Conservation (phyloP, 202 grass and related monocot species). For the Schoenoplectus tabernaemontani region DNA sequence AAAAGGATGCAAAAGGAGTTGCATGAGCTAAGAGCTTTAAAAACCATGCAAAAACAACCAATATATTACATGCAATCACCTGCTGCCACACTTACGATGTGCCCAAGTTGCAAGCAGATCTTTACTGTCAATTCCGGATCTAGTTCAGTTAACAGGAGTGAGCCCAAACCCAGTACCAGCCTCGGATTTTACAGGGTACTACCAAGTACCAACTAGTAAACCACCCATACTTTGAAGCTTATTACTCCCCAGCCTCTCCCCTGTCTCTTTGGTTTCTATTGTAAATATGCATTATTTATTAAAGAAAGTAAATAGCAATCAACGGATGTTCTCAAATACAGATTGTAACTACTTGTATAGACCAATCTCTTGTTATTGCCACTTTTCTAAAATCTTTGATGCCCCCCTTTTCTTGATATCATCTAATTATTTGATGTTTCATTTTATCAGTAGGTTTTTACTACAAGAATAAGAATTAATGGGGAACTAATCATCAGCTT, state of each 20-base stretch:
- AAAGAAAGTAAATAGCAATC: background rate
- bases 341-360: background rate
- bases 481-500: background rate
- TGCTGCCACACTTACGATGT: slow-evolving; percentile 22
- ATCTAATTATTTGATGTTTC: background rate
- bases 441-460: background rate
- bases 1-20: slow-evolving; percentile 24
- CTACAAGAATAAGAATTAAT: background rate
- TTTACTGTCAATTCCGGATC: slow-evolving; percentile 3
- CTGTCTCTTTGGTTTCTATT: background rate
- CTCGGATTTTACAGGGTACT: background rate
- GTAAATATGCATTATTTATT: background rate
- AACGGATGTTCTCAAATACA: background rate
- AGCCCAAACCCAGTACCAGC: background rate
- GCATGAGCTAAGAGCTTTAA: slow-evolving; percentile 17
- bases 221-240: background rate
- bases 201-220: slow-evolving; percentile 8
- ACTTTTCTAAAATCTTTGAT: background rate
- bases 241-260: background rate
- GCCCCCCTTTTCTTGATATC: background rate
- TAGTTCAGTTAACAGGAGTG: background rate
- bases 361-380: background rate
- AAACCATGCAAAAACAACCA: slow-evolving; percentile 8
- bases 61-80: slow-evolving; percentile 24
- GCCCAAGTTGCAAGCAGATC: slow-evolving; percentile 27